phyloP scores from a whole-genome alignment of 495 filamentous ascomycete genomes.

The Aspergillus avenaceus region DNA sequence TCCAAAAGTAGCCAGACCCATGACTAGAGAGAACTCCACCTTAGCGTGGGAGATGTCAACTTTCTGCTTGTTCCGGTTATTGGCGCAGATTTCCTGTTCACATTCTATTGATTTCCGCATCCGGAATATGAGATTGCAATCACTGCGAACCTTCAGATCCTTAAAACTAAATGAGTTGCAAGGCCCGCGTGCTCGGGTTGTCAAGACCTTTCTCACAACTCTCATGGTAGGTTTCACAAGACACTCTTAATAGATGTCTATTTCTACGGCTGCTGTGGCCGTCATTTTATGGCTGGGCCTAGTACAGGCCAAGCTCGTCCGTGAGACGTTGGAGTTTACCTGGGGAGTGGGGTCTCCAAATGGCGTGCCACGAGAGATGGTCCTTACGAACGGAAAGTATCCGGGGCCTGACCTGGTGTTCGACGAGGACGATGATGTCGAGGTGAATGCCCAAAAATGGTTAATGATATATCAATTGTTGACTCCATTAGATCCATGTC shows the following conservation, averaged over 20 bases:
- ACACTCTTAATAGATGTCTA: not conserved
- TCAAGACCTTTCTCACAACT: no score
- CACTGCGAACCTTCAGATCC: not conserved
- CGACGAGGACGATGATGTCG: not conserved
- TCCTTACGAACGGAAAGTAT: not conserved
- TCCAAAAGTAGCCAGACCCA: no score
- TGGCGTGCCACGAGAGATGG: not conserved
- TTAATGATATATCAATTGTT: not conserved
- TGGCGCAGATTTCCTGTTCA: no score
- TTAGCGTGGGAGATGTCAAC: no score
- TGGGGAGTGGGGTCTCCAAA: not conserved
- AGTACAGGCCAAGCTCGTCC: not conserved
- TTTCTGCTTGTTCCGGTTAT: no score
- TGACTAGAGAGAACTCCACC: no score
- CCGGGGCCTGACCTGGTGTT: not conserved
- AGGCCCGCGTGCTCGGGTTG: no score
- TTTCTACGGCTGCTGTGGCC: not conserved
- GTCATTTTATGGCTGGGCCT: not conserved
- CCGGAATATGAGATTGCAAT: not conserved
- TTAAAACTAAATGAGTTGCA: not conserved
- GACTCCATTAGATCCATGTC: not conserved
- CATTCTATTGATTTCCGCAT: not conserved
- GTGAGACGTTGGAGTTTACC: not conserved
- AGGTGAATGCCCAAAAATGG: not conserved
- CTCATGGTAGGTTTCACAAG: no score